phyloP scores from a whole-genome alignment of 2,329 filamentous ascomycete genomes.

The Verticillium klebahnii region DNA sequence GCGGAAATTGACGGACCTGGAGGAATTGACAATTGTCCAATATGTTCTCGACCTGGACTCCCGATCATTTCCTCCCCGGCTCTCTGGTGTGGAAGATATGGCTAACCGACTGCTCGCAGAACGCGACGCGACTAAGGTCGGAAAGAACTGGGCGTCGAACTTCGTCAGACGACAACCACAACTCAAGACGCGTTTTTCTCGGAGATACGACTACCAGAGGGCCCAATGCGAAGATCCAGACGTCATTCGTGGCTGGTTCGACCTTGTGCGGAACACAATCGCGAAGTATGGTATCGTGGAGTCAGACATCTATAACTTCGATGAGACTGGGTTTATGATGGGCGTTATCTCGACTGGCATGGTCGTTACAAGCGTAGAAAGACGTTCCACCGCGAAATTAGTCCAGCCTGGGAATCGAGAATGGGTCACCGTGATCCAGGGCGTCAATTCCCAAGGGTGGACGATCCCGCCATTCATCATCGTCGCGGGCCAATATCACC shows the following conservation, averaged over 20 bases:
- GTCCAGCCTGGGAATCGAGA: not conserved
- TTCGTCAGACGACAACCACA: slow-evolving; percentile 20
- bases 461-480: not conserved
- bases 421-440: not conserved
- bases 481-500: not conserved
- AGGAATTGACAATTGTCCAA: not conserved
- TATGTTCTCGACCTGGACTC: slow-evolving; percentile 3
- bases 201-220: slow-evolving; percentile 17
- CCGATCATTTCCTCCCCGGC: not conserved
- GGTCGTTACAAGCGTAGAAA: not conserved
- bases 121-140: slow-evolving; percentile 14
- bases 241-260: slow-evolving; percentile 16
- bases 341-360: not conserved
- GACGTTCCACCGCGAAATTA: not conserved
- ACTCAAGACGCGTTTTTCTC: slow-evolving; percentile 16
- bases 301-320: not conserved
- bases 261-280: slow-evolving; percentile 1
- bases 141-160: slow-evolving; percentile 18
- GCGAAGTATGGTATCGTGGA: not conserved
- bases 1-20: not conserved
- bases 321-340: not conserved
- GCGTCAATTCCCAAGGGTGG: not conserved
- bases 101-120: slow-evolving; percentile 16
- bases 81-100: slow-evolving; percentile 17
- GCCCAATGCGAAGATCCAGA: slow-evolving; percentile 18